These are phyloP conservation scores for Neurospora cerealis DNA, from an alignment of 495 filamentous ascomycete species.

Conservation along the genomic window DNA sequence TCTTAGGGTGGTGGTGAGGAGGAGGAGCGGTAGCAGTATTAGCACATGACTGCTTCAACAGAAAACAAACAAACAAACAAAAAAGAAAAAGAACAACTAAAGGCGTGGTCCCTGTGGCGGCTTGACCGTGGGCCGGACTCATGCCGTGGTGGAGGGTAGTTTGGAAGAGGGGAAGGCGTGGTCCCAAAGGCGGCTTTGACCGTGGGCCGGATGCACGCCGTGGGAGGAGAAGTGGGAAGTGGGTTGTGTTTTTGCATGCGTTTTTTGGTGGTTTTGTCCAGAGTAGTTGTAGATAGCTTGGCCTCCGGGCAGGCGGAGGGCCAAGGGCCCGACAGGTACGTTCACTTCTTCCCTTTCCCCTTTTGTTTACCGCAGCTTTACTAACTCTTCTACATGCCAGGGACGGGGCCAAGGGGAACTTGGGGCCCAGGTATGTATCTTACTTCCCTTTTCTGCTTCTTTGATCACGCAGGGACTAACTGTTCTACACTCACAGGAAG, in stretches of 20 bases:
- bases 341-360: background rate
- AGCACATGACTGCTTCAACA: background rate
- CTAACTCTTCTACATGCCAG: background rate
- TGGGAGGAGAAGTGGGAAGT: background rate
- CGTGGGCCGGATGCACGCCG: background rate
- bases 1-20: background rate
- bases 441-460: background rate
- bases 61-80: background rate
- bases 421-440: background rate
- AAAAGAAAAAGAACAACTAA: background rate
- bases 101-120: background rate
- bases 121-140: background rate
- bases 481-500: background rate
- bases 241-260: background rate
- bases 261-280: background rate
- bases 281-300: background rate
- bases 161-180: background rate
- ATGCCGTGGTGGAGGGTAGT: background rate
- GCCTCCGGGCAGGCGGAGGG: background rate
- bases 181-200: background rate
- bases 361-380: background rate
- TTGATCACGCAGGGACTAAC: background rate
- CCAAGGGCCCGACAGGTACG: background rate
- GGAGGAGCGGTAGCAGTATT: background rate
- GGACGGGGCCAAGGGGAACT: background rate